Conservation (phyloP, 805 yeast species). For the Teunomyces atbi region DNA sequence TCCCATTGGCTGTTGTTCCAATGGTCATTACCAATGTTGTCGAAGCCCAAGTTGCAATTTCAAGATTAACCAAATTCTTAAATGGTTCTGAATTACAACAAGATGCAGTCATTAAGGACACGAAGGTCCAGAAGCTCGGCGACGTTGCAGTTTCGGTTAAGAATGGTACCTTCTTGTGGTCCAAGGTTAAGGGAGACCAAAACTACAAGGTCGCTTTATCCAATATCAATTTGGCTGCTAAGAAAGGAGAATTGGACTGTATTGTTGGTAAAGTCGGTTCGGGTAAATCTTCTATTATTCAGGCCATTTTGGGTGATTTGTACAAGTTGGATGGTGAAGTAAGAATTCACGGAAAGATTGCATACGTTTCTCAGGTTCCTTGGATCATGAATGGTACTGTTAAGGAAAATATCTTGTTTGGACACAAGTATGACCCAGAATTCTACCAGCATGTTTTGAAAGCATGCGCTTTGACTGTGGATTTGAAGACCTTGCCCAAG, state of each 20-base stretch:
- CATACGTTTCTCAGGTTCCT: constrained; percentile 90
- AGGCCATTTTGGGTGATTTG: constrained; percentile 79
- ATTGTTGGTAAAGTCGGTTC: constrained; percentile 88
- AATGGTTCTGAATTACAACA: constrained; percentile 75
- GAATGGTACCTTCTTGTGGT: constrained; percentile 76
- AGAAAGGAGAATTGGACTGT: constrained; percentile 78
- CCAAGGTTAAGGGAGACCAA: constrained; percentile 58
- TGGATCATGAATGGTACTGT: constrained; percentile 98
- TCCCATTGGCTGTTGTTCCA: constrained; percentile 92
- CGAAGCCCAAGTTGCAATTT: constrained; percentile 83
- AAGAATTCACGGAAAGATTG: constrained; percentile 69
- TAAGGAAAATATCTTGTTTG: constrained; percentile 87
- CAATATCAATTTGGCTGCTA: constrained; percentile 59
- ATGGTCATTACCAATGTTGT: constrained; percentile 81
- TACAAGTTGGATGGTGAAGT: constrained; percentile 74
- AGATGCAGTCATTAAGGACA: constrained; percentile 64
- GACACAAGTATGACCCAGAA: constrained; percentile 75
- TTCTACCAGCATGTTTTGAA: constrained; percentile 78
- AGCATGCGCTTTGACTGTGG: constrained; percentile 85
- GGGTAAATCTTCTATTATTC: constrained; percentile 83
- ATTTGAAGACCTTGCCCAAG: constrained; percentile 75
- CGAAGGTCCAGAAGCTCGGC: constrained; percentile 52
- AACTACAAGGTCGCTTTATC: constrained; percentile 63
- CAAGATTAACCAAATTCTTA: constrained; percentile 72
- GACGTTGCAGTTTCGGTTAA: constrained; percentile 64